Evolutionary conservation across 352 stramenopile species (phyloP).

Genomic region (Blastocystis sp.): DNA sequence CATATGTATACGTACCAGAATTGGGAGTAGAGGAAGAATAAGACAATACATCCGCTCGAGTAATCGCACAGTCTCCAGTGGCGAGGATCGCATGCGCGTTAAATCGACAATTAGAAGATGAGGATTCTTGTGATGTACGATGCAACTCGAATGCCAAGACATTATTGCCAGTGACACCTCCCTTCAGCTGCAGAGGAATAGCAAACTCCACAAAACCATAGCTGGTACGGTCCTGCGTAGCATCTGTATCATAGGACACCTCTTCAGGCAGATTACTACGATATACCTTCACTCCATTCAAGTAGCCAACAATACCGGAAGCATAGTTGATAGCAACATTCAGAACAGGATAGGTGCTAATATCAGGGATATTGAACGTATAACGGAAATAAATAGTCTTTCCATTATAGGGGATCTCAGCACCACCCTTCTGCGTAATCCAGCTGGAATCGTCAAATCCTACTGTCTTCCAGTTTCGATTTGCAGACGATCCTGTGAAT

Average conservation of each 20-base stretch:
- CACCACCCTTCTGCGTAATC: background rate
- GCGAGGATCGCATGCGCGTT: background rate
- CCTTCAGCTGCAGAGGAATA: slow-evolving; percentile 30
- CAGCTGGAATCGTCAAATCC: slow-evolving; percentile 3
- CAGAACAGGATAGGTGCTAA: slow-evolving; percentile 8
- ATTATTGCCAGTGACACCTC: background rate
- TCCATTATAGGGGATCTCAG: background rate
- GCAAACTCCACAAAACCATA: background rate
- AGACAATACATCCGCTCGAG: background rate
- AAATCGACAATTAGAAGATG: background rate
- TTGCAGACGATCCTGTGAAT: background rate
- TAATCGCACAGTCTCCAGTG: background rate
- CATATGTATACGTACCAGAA: background rate
- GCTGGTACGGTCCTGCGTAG: background rate
- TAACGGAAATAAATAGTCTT: slow-evolving; percentile 16
- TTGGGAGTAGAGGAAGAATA: background rate
- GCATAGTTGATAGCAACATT: background rate
- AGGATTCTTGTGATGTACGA: background rate
- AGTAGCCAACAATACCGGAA: slow-evolving; percentile 6
- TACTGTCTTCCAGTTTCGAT: background rate
- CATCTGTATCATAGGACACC: background rate
- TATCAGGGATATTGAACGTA: background rate
- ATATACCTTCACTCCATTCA: slow-evolving; percentile 47
- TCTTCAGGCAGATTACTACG: background rate
- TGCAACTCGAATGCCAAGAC: slow-evolving; percentile 54